Evolutionary conservation across 176 grass and related monocot genomes (phyloP).

Genomic region (Musa acuminata): DNA sequence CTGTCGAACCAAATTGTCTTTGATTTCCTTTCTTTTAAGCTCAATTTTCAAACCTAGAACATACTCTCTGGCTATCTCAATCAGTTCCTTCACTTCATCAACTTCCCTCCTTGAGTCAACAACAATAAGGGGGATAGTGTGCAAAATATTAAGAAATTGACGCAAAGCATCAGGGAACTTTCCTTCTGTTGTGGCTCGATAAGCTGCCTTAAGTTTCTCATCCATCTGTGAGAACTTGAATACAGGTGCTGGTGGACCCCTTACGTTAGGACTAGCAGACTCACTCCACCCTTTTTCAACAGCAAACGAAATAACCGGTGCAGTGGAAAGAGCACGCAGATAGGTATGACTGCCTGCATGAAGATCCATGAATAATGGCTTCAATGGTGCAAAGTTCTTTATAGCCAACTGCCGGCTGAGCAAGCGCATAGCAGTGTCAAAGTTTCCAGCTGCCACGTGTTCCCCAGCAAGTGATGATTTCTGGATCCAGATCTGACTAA

Average conservation of each 20-base stretch:
- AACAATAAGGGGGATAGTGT: constrained; percentile 73
- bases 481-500: constrained; percentile 93
- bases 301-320: constrained; percentile 55
- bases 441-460: constrained; percentile 81
- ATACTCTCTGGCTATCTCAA: constrained; percentile 87
- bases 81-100: constrained; percentile 92
- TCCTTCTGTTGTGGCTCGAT: constrained; percentile 73
- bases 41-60: constrained; percentile 86
- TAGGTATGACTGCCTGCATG: constrained; percentile 73
- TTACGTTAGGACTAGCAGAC: constrained; percentile 82
- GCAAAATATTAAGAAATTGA: constrained; percentile 72
- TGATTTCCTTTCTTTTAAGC: constrained; percentile 74
- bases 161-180: constrained; percentile 77
- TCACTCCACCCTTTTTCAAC: constrained; percentile 97
- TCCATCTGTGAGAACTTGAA: constrained; percentile 89
- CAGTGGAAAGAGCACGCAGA: constrained; percentile 49
- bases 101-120: constrained; percentile 88
- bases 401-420: constrained; percentile 85
- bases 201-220: constrained; percentile 79
- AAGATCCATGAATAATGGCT: constrained; percentile 67
- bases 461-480: constrained; percentile 96
- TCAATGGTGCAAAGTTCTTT: constrained; percentile 78
- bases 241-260: constrained; percentile 67
- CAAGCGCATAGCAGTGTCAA: constrained; percentile 82
- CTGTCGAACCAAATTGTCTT: constrained; percentile 35